Percentiles rank a stretch among this genome's conserved stretches.
These are phyloP conservation scores for Aspergillus clavatus DNA, from an alignment of 2,329 filamentous ascomycete genomes.

Conservation along the genomic window DNA sequence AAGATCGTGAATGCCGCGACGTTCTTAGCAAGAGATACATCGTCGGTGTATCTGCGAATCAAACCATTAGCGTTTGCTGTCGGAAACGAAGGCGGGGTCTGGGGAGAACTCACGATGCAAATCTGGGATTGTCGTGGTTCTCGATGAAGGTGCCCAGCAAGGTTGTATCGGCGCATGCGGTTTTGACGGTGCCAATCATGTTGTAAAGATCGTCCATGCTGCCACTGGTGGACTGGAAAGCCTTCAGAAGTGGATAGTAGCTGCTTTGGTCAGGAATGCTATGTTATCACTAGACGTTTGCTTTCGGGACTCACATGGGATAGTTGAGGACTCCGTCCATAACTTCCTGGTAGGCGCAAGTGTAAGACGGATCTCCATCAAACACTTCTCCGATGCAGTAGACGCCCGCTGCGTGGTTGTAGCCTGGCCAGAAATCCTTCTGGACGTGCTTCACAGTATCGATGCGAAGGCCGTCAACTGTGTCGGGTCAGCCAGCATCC, in stretches of 20 bases:
- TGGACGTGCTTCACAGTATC: conserved; percentile 50
- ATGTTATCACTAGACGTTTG: background rate
- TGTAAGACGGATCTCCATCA: conserved; percentile 37
- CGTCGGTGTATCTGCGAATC: conserved; percentile 25
- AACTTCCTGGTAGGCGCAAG: conserved; percentile 43
- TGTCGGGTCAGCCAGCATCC: background rate
- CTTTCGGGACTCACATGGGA: conserved; percentile 26
- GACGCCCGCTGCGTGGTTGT: conserved; percentile 40
- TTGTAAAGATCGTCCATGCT: conserved; percentile 33
- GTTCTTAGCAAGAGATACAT: conserved; percentile 53
- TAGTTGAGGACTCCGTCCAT: conserved; percentile 49
- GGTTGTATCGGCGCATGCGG: conserved; percentile 41
- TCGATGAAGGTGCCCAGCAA: conserved; percentile 54
- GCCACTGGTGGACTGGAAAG: conserved; percentile 31
- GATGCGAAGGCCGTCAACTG: conserved; percentile 50
- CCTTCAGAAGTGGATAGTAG: conserved; percentile 33
- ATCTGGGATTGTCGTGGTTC: conserved; percentile 59
- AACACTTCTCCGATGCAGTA: conserved; percentile 49
- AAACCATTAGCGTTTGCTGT: background rate
- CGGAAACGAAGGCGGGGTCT: no score
- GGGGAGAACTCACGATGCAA: conserved; percentile 33
- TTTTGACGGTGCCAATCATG: conserved; percentile 32
- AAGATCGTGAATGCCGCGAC: conserved; percentile 58
- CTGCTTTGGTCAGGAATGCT: conserved; percentile 3
- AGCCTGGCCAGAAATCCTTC: conserved; percentile 42